Base-by-base conservation (phyloP, 2,329 filamentous ascomycete species). In the Paracoccidioides lutzii region DNA sequence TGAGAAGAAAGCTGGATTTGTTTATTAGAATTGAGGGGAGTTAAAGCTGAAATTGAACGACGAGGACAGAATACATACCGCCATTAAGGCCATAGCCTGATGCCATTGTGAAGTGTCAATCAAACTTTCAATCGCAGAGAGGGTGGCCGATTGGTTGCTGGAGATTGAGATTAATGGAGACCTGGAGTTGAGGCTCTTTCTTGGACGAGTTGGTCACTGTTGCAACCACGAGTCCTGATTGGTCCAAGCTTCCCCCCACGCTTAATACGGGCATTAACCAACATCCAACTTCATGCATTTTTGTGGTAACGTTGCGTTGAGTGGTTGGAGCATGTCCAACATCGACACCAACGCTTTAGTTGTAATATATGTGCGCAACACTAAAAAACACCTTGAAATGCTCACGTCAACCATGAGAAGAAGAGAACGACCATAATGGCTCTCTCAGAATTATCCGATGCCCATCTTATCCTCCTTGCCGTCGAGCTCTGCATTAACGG, bases 381-480 rank as follows among this genome's bases (percentile, higher is more conserved):
- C 28, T 44, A 14, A 22, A 14, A 7, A 9, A 33, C 37, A 4
- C 38, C 10, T 37, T 33, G 43, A 48, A 46, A n/a, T 37, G 40
- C 40, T 33, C 41, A 33, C 35, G 35, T 46, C 32, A 28, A 42
- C 52, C 37, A 61, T 59, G 59, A 48, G 45, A 48, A 48, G 45
- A 48, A 52, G 42, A 42, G 41, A n/a, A 40, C 54, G 22, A 65
- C 59, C 60, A 75, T 75, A 73, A 67, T 69, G 48, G 60, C 61
- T 55, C 58, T 69, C 41, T 59, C 60, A 58, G 64, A 64, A 56
- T 71, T 83, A 53, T 80, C 79, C 2, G 70, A 75, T 61, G 74
- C 78, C 56, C 80, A 83, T 63, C 77, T 78, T 59, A 72, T 82
- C 57, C 73, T 85, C 30, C 73, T 83, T 53, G 78, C 81, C 28